Evolutionary conservation across 352 stramenopile species (phyloP), one percentile per base, ranked within the genome.

Genomic region (Peronospora tabacina): DNA sequence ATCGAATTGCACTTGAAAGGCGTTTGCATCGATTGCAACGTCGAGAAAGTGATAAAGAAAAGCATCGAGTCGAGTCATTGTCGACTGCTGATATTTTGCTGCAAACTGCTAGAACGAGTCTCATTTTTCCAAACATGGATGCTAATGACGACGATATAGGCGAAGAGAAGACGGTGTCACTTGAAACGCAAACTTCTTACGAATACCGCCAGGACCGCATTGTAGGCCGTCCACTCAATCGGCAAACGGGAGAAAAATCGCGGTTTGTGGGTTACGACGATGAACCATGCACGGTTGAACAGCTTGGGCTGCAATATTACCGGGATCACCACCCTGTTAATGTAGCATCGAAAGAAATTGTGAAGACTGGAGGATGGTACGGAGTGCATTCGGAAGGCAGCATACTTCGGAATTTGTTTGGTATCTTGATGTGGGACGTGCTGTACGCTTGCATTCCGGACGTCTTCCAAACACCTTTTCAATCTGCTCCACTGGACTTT

Each of bases 191-290:
- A 1, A 4, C 10, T 13, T 30, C 50, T 9, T 82, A 80, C 40
- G 48, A 59, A 8, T 89, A 83, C 20, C 46, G 35, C 3, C 49
- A 72, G 30, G 61, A 67, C 7, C 66, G 73, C 33, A 86, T 93
- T 20, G 50, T 88, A 0, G 82, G 77, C 2, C 64, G 82, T 35
- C 82, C 82, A 15, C 56, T 90, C 12, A 93, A 90, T 61, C 78
- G 80, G 7, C 61, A 71, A 49, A 87, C 63, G 6, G 80, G 78
- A 1, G 70, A 87, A 37, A 93, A 93, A 33, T 94, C 81, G 12
- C 68, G 82, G 0, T 95, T 95, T 29, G 76, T 95, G 24, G 85
- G 85, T 8, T 94, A 89, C 51, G 85, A 91, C 22, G 82, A 94
- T 41, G 81, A 89, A 32, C 75, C 75, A 6, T 94, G 82, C 33